Percentiles rank a stretch among this genome's conserved stretches.
These are phyloP conservation scores for Coniochaeta sp. DNA, from an alignment of 2,329 filamentous ascomycete genomes.

Conservation along the genomic window DNA sequence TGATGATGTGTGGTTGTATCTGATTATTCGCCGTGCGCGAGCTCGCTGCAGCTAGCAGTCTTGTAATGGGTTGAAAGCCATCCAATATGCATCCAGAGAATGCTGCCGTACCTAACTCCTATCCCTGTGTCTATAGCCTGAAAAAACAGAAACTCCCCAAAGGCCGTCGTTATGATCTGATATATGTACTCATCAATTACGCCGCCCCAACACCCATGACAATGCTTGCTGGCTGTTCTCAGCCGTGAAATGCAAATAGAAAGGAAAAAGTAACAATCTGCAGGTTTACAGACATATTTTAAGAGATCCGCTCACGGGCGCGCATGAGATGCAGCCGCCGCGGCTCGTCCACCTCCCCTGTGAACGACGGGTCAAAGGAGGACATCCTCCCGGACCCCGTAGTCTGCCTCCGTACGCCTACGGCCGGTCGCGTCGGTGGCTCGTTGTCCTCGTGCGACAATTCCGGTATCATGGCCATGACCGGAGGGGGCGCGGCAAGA, in stretches of 20 bases:
- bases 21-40: too few relatives aligned
- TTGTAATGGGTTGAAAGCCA: background rate
- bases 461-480: slow-evolving; percentile 22
- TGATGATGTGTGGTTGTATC: too few relatives aligned
- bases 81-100: too few relatives aligned
- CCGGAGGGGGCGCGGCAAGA: slow-evolving; percentile 13
- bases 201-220: background rate
- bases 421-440: background rate
- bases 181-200: slow-evolving; percentile 3
- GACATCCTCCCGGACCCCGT: slow-evolving; percentile 11
- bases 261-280: slow-evolving; percentile 1
- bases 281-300: slow-evolving; percentile 4
- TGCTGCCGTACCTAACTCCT: background rate
- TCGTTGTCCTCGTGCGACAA: slow-evolving; percentile 13
- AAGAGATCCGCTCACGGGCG: slow-evolving; percentile 25
- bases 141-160: background rate
- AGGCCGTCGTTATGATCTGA: background rate
- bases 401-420: slow-evolving; percentile 10
- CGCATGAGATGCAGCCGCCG: slow-evolving; percentile 28
- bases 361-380: slow-evolving; percentile 15
- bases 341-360: slow-evolving; percentile 22
- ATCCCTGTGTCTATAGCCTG: background rate
- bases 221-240: background rate
- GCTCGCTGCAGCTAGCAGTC: too few relatives aligned
- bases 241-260: slow-evolving; percentile 4